Evolutionary conservation across 73 alveolate genomes (phyloP), one percentile per base, ranked within the genome.

Genomic region (Paramecium bursaria): DNA sequence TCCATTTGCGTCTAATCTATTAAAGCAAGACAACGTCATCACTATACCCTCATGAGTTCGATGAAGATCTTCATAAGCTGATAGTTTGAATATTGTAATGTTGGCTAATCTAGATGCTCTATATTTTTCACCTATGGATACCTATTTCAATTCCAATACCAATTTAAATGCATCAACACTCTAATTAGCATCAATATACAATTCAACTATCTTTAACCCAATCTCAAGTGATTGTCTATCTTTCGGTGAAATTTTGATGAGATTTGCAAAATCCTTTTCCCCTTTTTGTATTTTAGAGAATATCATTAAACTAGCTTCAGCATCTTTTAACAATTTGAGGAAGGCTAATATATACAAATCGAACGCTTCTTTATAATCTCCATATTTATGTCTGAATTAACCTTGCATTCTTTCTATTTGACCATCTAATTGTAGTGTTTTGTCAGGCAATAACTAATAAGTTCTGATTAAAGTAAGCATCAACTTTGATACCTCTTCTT

Each of bases 151-250:
- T 57, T 57, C 39, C 10, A 26, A 29, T 57, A 57, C 26, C 31
- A 57, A 57, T 10, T 57, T 30, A 57, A 25, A 57, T 7, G 76
- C 76, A 26, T 57, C 39, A 10, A 25, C 47, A 57, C 0, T 29
- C 39, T 57, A n/a, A 25, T 25, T 10, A 57, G 26, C 31, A 57
- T 57, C 76, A 25, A 57, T 44, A 57, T 57, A 57, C 14, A 57
- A 57, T 26, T 11, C 14, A 10, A 30, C 14, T 0, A 57, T 57
- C 15, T 2, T 57, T 11, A 57, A 29, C 14, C 51, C 76, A 10
- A 57, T 14, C 17, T 57, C 76, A 2, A 57, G 14, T 57, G 76
- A 57, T 2, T 48, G 29, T 29, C 49, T 57, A 57, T 57, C 76
- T 10, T 50, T 29, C 31, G 76, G 31, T 30, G 26, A 29, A 2